phyloP scores from a whole-genome alignment of 495 filamentous ascomycete species.

The Neurospora intermedia region DNA sequence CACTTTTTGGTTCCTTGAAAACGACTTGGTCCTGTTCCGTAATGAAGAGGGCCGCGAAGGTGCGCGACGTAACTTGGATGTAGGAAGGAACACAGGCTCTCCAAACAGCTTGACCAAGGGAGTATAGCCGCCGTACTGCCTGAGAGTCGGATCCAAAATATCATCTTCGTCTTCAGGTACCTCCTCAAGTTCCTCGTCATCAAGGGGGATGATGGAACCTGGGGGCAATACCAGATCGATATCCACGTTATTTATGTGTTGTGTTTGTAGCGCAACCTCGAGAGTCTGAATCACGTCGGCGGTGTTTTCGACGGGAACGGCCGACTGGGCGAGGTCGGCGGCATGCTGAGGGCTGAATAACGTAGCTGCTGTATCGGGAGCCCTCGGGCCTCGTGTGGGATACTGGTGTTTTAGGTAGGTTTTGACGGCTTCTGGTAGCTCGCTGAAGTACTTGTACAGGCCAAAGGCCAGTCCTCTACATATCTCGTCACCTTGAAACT shows the following conservation, averaged over 20 bases:
- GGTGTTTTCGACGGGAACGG: conserved; percentile 67
- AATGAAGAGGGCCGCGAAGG: conserved; percentile 76
- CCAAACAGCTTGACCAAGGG: conserved; percentile 68
- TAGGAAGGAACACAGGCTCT: conserved; percentile 75
- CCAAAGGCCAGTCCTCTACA: conserved; percentile 84
- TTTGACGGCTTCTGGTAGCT: conserved; percentile 69
- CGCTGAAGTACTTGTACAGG: conserved; percentile 83
- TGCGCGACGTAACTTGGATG: conserved; percentile 72
- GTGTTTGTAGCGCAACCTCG: conserved; percentile 60
- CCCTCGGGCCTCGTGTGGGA: conserved; percentile 34
- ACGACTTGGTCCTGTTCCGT: conserved; percentile 52
- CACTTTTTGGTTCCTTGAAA: conserved; percentile 72
- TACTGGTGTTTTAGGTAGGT: conserved; percentile 42
- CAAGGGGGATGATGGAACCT: conserved; percentile 53
- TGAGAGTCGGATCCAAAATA: conserved; percentile 44
- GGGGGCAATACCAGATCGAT: conserved; percentile 76
- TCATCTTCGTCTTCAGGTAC: conserved; percentile 48
- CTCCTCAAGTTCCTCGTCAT: conserved; percentile 39
- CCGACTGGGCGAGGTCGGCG: conserved; percentile 73
- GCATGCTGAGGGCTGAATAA: conserved; percentile 90
- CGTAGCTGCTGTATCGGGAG: conserved; percentile 47
- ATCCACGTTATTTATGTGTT: conserved; percentile 73
- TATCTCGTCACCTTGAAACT: conserved; percentile 87
- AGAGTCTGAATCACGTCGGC: conserved; percentile 60
- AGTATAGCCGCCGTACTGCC: conserved; percentile 65